Percentiles rank a stretch among this genome's conserved stretches.
These are phyloP conservation scores for Plasmodium berghei DNA, from an alignment of 169 alveolate species.

Conservation along the genomic window DNA sequence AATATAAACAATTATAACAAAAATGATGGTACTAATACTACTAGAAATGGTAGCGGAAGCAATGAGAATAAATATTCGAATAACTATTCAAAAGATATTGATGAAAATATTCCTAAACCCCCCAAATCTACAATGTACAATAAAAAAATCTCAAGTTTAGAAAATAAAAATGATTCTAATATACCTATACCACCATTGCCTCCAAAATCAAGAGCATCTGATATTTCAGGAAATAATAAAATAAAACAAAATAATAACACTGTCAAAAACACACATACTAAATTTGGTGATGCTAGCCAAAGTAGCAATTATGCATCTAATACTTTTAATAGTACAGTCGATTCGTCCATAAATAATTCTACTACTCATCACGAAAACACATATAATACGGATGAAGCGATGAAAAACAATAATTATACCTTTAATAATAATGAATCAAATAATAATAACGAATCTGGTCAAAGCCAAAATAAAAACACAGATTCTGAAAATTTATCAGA, in stretches of 20 bases:
- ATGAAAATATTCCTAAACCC: constrained; percentile 35
- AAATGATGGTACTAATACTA: not conserved
- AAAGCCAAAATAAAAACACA: not conserved
- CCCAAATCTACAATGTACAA: constrained; percentile 21
- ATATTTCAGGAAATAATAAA: not conserved
- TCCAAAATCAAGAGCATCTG: constrained; percentile 31
- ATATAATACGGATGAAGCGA: not conserved
- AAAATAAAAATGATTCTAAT: constrained; percentile 28
- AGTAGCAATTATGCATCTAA: not conserved
- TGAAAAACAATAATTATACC: too few relatives aligned
- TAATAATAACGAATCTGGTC: not conserved
- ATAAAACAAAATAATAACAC: too few relatives aligned
- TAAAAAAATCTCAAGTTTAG: constrained; percentile 21
- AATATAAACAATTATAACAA: constrained; percentile 3
- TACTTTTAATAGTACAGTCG: not conserved
- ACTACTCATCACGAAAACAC: not conserved
- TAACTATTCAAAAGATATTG: not conserved
- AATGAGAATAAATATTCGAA: not conserved
- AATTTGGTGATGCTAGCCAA: not conserved
- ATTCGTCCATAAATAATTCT: not conserved
- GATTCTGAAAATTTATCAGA: not conserved
- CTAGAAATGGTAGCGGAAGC: not conserved
- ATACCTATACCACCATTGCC: constrained; percentile 75
- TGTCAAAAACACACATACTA: not conserved
- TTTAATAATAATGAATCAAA: not conserved